Conservation (phyloP, 2,329 filamentous ascomycete genomes). For the Sporothrix pseudoabietina region DNA sequence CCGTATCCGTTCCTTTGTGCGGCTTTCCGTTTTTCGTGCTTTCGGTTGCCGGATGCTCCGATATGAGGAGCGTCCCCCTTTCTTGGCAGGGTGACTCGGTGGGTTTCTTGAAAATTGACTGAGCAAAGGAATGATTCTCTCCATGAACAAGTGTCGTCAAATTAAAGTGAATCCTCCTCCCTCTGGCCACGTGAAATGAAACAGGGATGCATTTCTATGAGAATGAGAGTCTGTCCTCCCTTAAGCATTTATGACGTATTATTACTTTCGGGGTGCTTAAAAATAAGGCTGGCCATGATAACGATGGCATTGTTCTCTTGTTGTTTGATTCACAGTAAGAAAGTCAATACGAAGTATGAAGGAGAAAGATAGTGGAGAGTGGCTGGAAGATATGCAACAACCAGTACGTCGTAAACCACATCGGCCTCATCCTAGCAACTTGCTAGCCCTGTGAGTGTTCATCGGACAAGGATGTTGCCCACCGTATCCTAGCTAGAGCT, state of each 20-base stretch:
- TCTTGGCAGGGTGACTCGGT: constrained; percentile 10
- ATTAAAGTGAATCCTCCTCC: neutral
- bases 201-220: neutral
- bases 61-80: neutral
- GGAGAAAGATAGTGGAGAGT: neutral
- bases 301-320: neutral
- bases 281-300: neutral
- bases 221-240: neutral
- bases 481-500: constrained; percentile 12
- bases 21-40: neutral
- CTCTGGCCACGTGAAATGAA: constrained; percentile 13
- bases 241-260: neutral
- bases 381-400: neutral
- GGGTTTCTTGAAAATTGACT: neutral
- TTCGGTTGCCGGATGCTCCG: neutral
- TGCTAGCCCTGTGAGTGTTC: neutral
- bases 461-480: constrained; percentile 3
- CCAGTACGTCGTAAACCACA: no score
- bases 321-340: neutral
- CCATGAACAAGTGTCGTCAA: neutral
- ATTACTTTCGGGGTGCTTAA: neutral
- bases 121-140: neutral
- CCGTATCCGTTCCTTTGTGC: neutral
- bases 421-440: neutral
- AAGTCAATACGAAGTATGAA: neutral